phyloP scores from a whole-genome alignment of 176 grass and related monocot species.

The Carex pumila region DNA sequence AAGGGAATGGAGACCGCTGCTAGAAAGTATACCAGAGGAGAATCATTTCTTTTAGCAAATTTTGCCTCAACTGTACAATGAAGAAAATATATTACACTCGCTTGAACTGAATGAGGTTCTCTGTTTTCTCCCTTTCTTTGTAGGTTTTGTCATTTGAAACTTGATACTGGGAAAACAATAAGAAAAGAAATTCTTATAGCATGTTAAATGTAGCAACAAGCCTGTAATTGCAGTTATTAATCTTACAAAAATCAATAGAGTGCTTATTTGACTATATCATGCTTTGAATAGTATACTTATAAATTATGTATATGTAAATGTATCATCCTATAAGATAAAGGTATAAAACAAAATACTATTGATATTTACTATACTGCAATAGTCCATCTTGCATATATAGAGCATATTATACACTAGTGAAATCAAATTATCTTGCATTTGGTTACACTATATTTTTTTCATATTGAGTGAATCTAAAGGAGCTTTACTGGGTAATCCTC shows the following conservation, averaged over 20 bases:
- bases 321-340: not conserved
- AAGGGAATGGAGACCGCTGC: conserved; percentile 19
- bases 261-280: not conserved
- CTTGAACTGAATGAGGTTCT: not conserved
- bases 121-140: not conserved
- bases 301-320: not conserved
- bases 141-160: not conserved
- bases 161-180: not conserved
- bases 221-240: not conserved
- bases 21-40: conserved; percentile 43
- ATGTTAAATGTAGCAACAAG: not conserved
- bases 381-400: conserved; percentile 8
- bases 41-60: conserved; percentile 15
- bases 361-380: not conserved
- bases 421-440: not conserved
- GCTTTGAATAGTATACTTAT: not conserved
- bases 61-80: not conserved
- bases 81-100: not conserved
- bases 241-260: not conserved
- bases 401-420: not conserved
- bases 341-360: not conserved
- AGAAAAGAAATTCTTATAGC: not conserved
- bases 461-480: conserved; percentile 20
- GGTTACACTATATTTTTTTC: not conserved
- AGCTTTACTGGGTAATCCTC: conserved; percentile 24